Base-by-base conservation (phyloP, 2,329 filamentous ascomycete genomes). In the Amesomyces nigricolor region DNA sequence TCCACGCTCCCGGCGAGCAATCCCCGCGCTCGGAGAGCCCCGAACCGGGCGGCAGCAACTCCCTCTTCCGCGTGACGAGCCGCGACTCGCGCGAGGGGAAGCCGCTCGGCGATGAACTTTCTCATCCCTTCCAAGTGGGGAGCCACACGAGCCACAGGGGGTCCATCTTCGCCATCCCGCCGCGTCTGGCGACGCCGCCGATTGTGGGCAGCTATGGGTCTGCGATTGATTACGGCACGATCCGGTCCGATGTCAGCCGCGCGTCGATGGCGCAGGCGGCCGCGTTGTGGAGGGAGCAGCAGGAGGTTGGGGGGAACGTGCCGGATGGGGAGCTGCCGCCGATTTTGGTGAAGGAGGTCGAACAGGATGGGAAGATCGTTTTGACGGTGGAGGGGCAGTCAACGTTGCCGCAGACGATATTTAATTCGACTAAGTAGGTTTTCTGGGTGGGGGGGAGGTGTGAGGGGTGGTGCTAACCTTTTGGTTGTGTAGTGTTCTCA, bases 341-440 rank as follows among this genome's bases (percentile, higher is more conserved):
- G 2, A 79, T 96, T 53, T 74, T 96, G n/a, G 86, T 96, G 51
- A 92, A 91, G 73, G 88, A 91, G 70, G 81, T 96, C 11, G 88
- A 95, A 68, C 88, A 94, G 64, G 90, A 94, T 62, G 90, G 94
- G 42, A 90, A 87, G 66, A 81, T 92, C 47, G 83, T 96, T 54
- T 81, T 92, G 63, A 81, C 92, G 2, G 85, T 96, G 2, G 87
- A 95, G 59, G 92, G 92, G 39, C 91, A 95, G 73, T 95, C 90
- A n/a, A 99, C 92, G 1, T 78, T 97, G 14, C 91, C 91, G 0
- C 92, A 97, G 73, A 97, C 92, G 6, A 81, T 96, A 59, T 95
- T 97, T 77, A 99, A 99, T 72, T 95, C 90, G 3, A 92, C 92
- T 68, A 96, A 96, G 73, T 76, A 62, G 58, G 71, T 61, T 4